phyloP scores from a whole-genome alignment of 139 green algal genomes.

The Micractinium conductrix region DNA sequence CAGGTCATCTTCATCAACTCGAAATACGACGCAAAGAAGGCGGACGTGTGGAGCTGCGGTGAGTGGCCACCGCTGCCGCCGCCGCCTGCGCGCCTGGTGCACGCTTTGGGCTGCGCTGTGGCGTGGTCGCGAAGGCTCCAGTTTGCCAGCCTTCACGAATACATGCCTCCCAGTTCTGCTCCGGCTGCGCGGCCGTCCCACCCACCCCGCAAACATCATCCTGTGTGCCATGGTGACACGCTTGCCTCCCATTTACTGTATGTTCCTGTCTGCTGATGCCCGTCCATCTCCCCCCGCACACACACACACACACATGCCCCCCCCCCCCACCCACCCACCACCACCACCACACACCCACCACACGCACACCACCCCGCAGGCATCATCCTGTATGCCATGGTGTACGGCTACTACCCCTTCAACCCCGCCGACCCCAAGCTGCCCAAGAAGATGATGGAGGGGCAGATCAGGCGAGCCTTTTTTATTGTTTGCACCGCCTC shows the following conservation, averaged over 20 bases:
- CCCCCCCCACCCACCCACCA: not conserved
- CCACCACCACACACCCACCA: conserved; percentile 49
- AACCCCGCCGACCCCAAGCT: conserved; percentile 37
- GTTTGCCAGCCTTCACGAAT: too few species aligned
- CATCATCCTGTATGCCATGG: conserved; percentile 83
- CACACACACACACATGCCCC: too few species aligned
- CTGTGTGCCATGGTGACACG: too few species aligned
- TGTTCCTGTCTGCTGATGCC: too few species aligned
- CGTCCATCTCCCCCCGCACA: too few species aligned
- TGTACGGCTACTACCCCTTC: conserved; percentile 92
- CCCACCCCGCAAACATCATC: too few species aligned
- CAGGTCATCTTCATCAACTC: conserved; percentile 60
- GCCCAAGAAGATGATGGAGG: conserved; percentile 40
- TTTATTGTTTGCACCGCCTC: conserved; percentile 45
- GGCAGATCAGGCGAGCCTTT: conserved; percentile 40
- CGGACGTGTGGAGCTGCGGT: conserved; percentile 80
- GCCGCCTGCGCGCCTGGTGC: not conserved
- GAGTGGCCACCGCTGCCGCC: too few species aligned
- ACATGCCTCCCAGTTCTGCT: too few species aligned
- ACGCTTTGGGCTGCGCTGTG: too few species aligned
- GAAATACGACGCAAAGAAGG: conserved; percentile 68
- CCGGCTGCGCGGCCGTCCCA: too few species aligned
- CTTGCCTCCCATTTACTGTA: not conserved
- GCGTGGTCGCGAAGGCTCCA: too few species aligned
- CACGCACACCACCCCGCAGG: conserved; percentile 31